phyloP scores from a whole-genome alignment of 2,329 filamentous ascomycete species.

The Coniochaeta hoffmannii region DNA sequence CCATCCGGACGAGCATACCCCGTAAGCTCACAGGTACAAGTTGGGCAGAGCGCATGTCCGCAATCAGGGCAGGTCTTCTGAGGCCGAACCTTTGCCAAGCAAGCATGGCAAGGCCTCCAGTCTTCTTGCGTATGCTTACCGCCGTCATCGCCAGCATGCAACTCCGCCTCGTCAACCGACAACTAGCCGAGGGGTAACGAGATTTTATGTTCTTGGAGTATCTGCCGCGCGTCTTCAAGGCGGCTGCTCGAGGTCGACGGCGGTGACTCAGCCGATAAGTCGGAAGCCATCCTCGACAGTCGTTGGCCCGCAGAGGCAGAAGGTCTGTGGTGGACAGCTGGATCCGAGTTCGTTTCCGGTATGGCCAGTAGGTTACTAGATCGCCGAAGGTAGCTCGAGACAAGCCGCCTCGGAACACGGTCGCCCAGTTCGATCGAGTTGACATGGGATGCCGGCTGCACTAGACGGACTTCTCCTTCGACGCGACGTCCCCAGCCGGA shows the following conservation, averaged over 20 bases:
- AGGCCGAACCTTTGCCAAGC: slow-evolving; percentile 31
- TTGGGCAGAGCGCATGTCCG: slow-evolving; percentile 41
- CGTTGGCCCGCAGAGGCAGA: background rate
- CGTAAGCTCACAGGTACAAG: slow-evolving; percentile 32
- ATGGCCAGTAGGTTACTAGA: background rate
- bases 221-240: slow-evolving; percentile 34
- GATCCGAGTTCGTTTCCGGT: background rate
- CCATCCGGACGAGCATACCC: slow-evolving; percentile 1
- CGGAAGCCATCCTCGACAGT: background rate
- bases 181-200: slow-evolving; percentile 38
- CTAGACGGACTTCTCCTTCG: slow-evolving; percentile 9
- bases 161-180: slow-evolving; percentile 28
- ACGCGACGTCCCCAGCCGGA: slow-evolving; percentile 11
- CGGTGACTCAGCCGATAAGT: background rate
- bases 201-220: slow-evolving; percentile 40
- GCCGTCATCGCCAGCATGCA: slow-evolving; percentile 22
- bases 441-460: slow-evolving; percentile 10
- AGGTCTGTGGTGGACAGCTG: background rate
- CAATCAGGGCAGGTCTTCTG: slow-evolving; percentile 37
- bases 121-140: slow-evolving; percentile 19
- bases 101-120: slow-evolving; percentile 41
- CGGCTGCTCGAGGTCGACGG: slow-evolving; percentile 24
- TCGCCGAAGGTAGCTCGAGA: background rate
- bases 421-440: slow-evolving; percentile 7
- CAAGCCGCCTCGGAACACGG: background rate